These are phyloP conservation scores for Nadsonia commutata DNA, from an alignment of 1,139 yeast genomes.

Conservation along the genomic window DNA sequence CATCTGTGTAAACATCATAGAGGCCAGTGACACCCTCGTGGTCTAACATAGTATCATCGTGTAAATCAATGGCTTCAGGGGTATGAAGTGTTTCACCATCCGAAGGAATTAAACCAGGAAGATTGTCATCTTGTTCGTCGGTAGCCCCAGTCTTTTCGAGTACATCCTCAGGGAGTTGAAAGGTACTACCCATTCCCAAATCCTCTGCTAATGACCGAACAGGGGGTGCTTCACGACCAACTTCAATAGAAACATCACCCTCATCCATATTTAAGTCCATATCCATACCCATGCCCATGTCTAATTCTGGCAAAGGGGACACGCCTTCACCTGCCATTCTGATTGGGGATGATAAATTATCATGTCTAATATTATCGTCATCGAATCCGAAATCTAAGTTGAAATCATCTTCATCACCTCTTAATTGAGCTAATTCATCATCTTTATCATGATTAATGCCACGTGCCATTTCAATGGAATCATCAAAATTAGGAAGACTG, in stretches of 20 bases:
- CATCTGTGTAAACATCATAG: slow-evolving; percentile 1
- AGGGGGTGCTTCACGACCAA: slow-evolving; percentile 12
- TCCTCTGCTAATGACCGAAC: slow-evolving; percentile 7
- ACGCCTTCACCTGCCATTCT: slow-evolving; percentile 10
- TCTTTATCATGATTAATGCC: slow-evolving; percentile 7
- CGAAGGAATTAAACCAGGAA: slow-evolving; percentile 4
- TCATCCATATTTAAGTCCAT: slow-evolving; percentile 19
- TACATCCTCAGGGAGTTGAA: slow-evolving; percentile 5
- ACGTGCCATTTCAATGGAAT: slow-evolving; percentile 13
- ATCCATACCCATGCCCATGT: slow-evolving; percentile 10
- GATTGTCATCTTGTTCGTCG: slow-evolving; percentile 11
- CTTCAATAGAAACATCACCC: slow-evolving; percentile 12
- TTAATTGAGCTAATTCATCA: slow-evolving; percentile 13
- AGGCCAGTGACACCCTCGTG: slow-evolving; percentile 2
- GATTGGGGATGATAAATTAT: slow-evolving; percentile 13
- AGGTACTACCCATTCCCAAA: slow-evolving; percentile 2
- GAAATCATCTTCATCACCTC: slow-evolving; percentile 16
- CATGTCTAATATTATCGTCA: slow-evolving; percentile 10
- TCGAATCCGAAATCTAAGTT: slow-evolving; percentile 18
- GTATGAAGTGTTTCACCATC: slow-evolving; percentile 9
- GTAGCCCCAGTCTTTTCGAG: slow-evolving; percentile 7
- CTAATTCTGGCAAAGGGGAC: slow-evolving; percentile 7
- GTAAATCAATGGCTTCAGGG: slow-evolving; percentile 11
- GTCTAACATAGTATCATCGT: slow-evolving; percentile 7
- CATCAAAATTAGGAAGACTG: slow-evolving; percentile 16